phyloP scores from a whole-genome alignment of 2,329 filamentous ascomycete genomes.

The Pseudogymnoascus sp. region DNA sequence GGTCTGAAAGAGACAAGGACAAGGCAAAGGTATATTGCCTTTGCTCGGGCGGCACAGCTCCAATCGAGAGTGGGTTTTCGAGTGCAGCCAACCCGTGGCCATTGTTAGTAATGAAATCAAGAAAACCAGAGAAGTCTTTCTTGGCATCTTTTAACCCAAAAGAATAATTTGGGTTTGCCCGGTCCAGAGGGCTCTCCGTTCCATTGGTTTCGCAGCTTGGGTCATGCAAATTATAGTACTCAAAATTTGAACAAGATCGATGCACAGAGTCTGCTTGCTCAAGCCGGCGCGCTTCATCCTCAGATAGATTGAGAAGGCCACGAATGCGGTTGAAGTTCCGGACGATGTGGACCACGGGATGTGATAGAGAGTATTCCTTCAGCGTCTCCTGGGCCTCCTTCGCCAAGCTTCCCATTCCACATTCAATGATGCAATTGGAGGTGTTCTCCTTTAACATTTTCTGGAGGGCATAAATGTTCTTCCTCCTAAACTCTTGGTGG shows the following conservation, averaged over 20 bases:
- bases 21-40: slow-evolving; percentile 61
- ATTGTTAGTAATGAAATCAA: slow-evolving; percentile 49
- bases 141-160: slow-evolving; percentile 47
- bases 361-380: slow-evolving; percentile 51
- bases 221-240: slow-evolving; percentile 53
- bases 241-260: slow-evolving; percentile 51
- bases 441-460: slow-evolving; percentile 51
- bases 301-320: slow-evolving; percentile 35
- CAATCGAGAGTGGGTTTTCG: slow-evolving; percentile 53
- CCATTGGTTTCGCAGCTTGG: slow-evolving; percentile 30
- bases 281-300: slow-evolving; percentile 35
- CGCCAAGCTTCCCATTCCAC: slow-evolving; percentile 51
- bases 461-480: slow-evolving; percentile 55
- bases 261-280: slow-evolving; percentile 38
- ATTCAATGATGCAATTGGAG: slow-evolving; percentile 60
- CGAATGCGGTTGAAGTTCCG: slow-evolving; percentile 59
- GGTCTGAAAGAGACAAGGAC: slow-evolving; percentile 51
- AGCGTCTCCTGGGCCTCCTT: slow-evolving; percentile 43
- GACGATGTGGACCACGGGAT: slow-evolving; percentile 64
- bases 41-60: slow-evolving; percentile 50
- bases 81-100: slow-evolving; percentile 44
- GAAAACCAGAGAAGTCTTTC: slow-evolving; percentile 52
- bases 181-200: slow-evolving; percentile 34
- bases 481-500: slow-evolving; percentile 51
- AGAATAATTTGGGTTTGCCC: slow-evolving; percentile 38